Conservation (phyloP, 2,329 filamentous ascomycete genomes). For the Cladosporium halotolerans region DNA sequence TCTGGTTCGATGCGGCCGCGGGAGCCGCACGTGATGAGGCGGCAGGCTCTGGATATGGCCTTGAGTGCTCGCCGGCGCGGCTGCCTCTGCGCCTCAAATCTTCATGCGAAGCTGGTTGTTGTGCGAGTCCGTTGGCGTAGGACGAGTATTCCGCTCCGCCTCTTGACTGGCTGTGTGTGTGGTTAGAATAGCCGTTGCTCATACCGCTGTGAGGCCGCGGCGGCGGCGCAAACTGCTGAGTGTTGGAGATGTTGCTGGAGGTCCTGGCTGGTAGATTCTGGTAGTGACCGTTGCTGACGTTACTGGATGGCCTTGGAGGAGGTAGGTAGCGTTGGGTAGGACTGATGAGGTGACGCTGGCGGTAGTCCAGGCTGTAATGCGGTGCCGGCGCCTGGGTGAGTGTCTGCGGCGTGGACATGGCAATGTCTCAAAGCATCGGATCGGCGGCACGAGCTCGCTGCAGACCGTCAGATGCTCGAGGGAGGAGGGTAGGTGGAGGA, state of each 20-base stretch:
- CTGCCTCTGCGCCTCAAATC: slow-evolving; percentile 25
- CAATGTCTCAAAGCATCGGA: slow-evolving; percentile 13
- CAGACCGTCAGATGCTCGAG: neutral
- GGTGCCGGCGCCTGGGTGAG: slow-evolving; percentile 28
- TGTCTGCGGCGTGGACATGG: slow-evolving; percentile 29
- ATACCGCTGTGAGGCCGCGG: slow-evolving; percentile 27
- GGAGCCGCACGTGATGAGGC: slow-evolving; percentile 12
- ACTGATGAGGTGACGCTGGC: slow-evolving; percentile 24
- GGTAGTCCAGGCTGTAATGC: slow-evolving; percentile 25
- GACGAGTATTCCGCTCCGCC: slow-evolving; percentile 9
- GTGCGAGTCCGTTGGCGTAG: slow-evolving; percentile 19
- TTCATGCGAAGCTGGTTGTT: slow-evolving; percentile 18
- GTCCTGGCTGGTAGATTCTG: slow-evolving; percentile 27
- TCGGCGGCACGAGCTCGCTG: slow-evolving; percentile 8
- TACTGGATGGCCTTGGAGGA: slow-evolving; percentile 29
- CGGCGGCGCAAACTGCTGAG: slow-evolving; percentile 21
- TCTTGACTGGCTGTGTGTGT: slow-evolving; percentile 19
- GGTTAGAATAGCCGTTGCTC: slow-evolving; percentile 23
- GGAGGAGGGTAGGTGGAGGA: neutral
- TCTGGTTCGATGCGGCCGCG: slow-evolving; percentile 1
- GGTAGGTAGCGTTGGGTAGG: slow-evolving; percentile 28
- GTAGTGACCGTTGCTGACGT: slow-evolving; percentile 27
- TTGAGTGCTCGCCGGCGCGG: slow-evolving; percentile 19
- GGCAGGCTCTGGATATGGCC: slow-evolving; percentile 9
- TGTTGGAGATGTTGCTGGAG: slow-evolving; percentile 27